Conservation (phyloP, 2,329 filamentous ascomycete genomes). For the Chaetomium sp. region DNA sequence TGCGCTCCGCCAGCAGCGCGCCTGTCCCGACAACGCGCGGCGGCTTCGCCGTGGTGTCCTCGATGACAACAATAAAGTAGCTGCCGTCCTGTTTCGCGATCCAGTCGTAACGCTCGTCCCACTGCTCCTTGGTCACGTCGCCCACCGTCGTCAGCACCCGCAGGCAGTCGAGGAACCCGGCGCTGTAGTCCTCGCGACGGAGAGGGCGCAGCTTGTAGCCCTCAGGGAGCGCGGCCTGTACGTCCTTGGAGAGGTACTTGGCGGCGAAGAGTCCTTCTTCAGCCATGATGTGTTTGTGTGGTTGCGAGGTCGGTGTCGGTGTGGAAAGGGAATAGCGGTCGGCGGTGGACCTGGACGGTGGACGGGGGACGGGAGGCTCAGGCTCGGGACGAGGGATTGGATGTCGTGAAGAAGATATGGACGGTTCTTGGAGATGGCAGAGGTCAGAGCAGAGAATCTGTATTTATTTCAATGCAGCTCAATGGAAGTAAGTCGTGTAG, state of each 20-base stretch:
- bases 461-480: too few species aligned
- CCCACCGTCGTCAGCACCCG: constrained; percentile 90
- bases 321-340: neutral
- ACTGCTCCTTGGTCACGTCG: constrained; percentile 69
- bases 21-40: constrained; percentile 80
- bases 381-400: neutral
- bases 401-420: too few species aligned
- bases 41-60: constrained; percentile 55
- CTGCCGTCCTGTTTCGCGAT: constrained; percentile 65
- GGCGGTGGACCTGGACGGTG: neutral
- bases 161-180: constrained; percentile 84
- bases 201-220: constrained; percentile 80
- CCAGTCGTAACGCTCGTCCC: constrained; percentile 75
- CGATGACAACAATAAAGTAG: constrained; percentile 83
- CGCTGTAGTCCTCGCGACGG: constrained; percentile 67
- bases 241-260: constrained; percentile 69
- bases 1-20: constrained; percentile 83
- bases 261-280: constrained; percentile 66
- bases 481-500: too few species aligned
- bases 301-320: constrained; percentile 5
- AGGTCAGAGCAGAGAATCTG: too few species aligned
- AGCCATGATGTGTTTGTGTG: constrained; percentile 25
- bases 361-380: neutral
- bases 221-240: constrained; percentile 65
- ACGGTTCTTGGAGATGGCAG: too few species aligned